A percentile compares a stretch with the other conserved stretches of the same genome.
Evolutionary conservation across 495 filamentous ascomycete genomes (phyloP).

Genomic region (Lasiosphaeris hirsuta): DNA sequence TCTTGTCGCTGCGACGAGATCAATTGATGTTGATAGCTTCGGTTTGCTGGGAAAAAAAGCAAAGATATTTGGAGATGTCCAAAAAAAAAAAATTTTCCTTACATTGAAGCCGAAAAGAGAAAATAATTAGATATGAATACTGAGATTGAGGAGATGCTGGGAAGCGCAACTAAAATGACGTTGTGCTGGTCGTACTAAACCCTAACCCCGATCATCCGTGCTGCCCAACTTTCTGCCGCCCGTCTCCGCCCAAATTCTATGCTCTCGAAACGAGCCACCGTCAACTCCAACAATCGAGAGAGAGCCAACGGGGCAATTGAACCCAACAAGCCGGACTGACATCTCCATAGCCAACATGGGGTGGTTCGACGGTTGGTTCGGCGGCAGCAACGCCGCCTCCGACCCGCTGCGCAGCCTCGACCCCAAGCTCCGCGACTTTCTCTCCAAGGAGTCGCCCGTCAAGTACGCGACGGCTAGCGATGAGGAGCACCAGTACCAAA

Average conservation of each 20-base stretch:
- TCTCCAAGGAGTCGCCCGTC: conserved; percentile 74
- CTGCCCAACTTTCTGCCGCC: conserved; percentile 22
- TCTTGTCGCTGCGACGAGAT: no score
- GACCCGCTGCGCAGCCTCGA: conserved; percentile 83
- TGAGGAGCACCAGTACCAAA: conserved; percentile 7
- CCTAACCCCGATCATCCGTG: not conserved
- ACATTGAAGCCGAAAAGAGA: no score
- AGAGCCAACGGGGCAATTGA: not conserved
- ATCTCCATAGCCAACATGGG: conserved; percentile 49
- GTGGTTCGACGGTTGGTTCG: conserved; percentile 60
- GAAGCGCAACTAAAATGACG: no score
- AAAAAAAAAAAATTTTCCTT: no score
- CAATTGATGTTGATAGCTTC: no score
- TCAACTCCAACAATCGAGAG: not conserved
- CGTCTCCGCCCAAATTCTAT: conserved; percentile 24
- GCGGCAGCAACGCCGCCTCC: conserved; percentile 31
- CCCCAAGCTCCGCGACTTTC: conserved; percentile 77
- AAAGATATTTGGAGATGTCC: not conserved
- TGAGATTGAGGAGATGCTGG: no score
- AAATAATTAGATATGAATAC: no score
- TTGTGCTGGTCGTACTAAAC: no score
- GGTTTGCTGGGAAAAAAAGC: not conserved
- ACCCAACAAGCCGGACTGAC: not conserved
- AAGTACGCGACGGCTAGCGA: conserved; percentile 54
- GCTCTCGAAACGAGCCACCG: not conserved